These are phyloP conservation scores for Solanum rostratum DNA, from an alignment of 257 asterid species.

Conservation along the genomic window DNA sequence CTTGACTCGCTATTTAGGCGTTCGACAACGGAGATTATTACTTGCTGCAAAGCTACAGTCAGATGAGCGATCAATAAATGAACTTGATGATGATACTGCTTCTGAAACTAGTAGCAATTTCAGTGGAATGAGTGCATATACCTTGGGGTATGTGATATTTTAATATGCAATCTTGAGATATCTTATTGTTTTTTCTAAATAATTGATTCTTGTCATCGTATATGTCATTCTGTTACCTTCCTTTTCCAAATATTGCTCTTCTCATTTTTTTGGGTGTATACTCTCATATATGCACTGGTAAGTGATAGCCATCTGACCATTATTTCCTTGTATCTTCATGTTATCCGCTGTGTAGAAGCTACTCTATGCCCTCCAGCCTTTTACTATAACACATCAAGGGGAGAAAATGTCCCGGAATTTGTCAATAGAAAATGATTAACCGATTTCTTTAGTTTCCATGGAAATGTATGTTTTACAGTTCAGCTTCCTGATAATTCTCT, in stretches of 20 bases:
- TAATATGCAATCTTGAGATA: background rate
- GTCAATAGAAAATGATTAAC: background rate
- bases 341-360: background rate
- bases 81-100: conserved; percentile 80
- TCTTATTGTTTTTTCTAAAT: background rate
- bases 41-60: conserved; percentile 84
- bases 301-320: background rate
- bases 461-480: background rate
- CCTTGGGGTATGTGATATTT: conserved; percentile 52
- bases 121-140: conserved; percentile 98
- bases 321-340: background rate
- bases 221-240: background rate
- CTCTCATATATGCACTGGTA: background rate
- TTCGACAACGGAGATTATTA: conserved; percentile 79
- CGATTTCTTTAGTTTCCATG: background rate
- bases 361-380: background rate
- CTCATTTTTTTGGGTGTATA: background rate
- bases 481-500: background rate
- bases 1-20: conserved; percentile 75
- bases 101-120: conserved; percentile 89
- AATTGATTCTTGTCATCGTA: background rate
- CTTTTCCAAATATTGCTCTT: background rate
- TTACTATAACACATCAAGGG: background rate
- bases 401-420: background rate
- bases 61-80: conserved; percentile 40